Conservation (phyloP, 371 early-diverging fungal genomes). For the Parasitella parasitica region DNA sequence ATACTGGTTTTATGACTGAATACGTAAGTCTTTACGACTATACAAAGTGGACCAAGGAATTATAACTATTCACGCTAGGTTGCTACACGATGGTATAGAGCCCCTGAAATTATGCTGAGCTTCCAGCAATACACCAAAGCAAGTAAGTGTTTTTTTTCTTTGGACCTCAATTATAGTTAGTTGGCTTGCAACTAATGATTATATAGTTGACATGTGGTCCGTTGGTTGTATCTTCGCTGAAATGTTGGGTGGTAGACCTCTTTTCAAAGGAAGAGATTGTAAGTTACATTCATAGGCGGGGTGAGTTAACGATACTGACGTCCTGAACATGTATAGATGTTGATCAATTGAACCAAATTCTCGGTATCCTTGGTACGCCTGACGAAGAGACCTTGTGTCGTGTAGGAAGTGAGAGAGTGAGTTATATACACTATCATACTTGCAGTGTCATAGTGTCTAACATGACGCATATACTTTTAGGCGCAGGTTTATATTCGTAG, state of each 20-base stretch:
- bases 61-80: background rate
- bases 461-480: constrained; percentile 37
- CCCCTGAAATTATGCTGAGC: constrained; percentile 98
- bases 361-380: constrained; percentile 97
- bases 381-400: constrained; percentile 89
- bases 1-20: constrained; percentile 94
- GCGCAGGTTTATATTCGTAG: constrained; percentile 96
- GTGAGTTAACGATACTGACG: background rate
- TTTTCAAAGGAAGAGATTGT: constrained; percentile 92
- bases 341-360: constrained; percentile 98
- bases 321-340: constrained; percentile 63
- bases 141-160: constrained; percentile 62
- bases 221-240: constrained; percentile 99
- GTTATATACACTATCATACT: too few relatives aligned
- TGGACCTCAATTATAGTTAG: too few relatives aligned
- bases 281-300: constrained; percentile 27
- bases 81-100: constrained; percentile 98
- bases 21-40: constrained; percentile 56
- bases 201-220: constrained; percentile 94
- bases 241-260: constrained; percentile 85
- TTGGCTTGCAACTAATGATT: background rate
- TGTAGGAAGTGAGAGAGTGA: constrained; percentile 77
- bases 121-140: constrained; percentile 94
- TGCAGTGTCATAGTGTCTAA: too few relatives aligned
- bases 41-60: too few relatives aligned